Evolutionary conservation across 805 yeast genomes (phyloP), one percentile per base, ranked within the genome.

Genomic region (Tetrapisispora iriomotensis): DNA sequence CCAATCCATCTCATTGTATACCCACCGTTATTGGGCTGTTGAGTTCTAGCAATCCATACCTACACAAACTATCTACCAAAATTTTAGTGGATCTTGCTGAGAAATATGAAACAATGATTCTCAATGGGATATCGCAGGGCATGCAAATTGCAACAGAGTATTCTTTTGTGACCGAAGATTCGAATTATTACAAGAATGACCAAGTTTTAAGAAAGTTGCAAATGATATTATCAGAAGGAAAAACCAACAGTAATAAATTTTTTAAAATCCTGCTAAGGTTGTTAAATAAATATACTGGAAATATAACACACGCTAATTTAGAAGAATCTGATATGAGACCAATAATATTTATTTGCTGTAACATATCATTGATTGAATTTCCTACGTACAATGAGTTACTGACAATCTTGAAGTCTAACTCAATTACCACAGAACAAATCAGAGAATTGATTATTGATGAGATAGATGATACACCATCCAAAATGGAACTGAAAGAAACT

Each of bases 11-110:
- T 40, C 50, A 72, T 4, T 74, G 85, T 49, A 71, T 79, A 6
- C 73, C 87, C 0, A 79, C 87, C 0, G 66, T 83, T 1, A 70
- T 84, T 40, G 90, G 90, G 0, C 61, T 86, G 26, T 77, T 78
- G 41, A 66, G 82, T 0, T 75, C 85, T 0, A 58, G 64, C 1
- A 58, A 64, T 14, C 54, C 52, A 3, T 52, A 58, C 9, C 66
- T 82, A 14, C 64, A 70, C 24, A 54, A 54, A 3, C 58, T 70
- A 9, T 85, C 87, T 0, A 41, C 64, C 1, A 67, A 65, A 1
- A 60, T 82, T 40, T 82, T 82, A 47, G 52, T 54, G 17, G 74
- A 69, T 8, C 49, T 85, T 3, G 75, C 71, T 47, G 79, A 72
- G 17, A 80, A 77, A 43, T 77, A 82, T 51, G 90, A 82, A 53